Conservation (phyloP, 352 stramenopile genomes). For the Globisporangium cylindrosporum region DNA sequence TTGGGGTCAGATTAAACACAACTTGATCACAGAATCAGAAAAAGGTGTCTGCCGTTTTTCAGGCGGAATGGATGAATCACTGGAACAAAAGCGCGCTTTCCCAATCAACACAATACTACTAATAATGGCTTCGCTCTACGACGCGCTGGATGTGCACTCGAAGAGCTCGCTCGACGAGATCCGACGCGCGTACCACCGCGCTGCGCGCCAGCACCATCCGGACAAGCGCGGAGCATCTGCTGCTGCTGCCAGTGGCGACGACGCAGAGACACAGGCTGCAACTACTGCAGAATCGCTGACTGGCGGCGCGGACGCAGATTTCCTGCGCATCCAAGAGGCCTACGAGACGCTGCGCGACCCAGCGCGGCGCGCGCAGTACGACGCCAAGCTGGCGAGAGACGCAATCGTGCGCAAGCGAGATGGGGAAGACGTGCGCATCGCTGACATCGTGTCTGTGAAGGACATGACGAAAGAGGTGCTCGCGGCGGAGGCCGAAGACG, state of each 20-base stretch:
- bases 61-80: too few species aligned
- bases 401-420: constrained; percentile 33
- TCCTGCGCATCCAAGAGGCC: constrained; percentile 57
- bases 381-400: constrained; percentile 42
- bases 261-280: not conserved
- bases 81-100: too few species aligned
- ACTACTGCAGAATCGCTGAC: not conserved
- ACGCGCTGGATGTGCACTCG: constrained; percentile 42
- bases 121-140: constrained; percentile 37
- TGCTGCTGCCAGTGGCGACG: not conserved
- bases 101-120: too few species aligned
- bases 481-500: constrained; percentile 20
- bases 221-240: constrained; percentile 40
- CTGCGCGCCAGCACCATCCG: constrained; percentile 52
- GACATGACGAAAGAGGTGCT: constrained; percentile 49
- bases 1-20: too few species aligned
- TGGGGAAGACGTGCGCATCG: constrained; percentile 53
- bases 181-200: constrained; percentile 68
- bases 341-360: constrained; percentile 65
- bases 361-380: constrained; percentile 46
- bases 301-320: constrained; percentile 28
- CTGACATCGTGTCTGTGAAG: constrained; percentile 46
- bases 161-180: constrained; percentile 58
- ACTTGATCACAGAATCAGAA: too few species aligned
- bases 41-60: too few species aligned